These are phyloP conservation scores for Acacia acuminata DNA, from an alignment of 306 rosid genomes.

Conservation along the genomic window DNA sequence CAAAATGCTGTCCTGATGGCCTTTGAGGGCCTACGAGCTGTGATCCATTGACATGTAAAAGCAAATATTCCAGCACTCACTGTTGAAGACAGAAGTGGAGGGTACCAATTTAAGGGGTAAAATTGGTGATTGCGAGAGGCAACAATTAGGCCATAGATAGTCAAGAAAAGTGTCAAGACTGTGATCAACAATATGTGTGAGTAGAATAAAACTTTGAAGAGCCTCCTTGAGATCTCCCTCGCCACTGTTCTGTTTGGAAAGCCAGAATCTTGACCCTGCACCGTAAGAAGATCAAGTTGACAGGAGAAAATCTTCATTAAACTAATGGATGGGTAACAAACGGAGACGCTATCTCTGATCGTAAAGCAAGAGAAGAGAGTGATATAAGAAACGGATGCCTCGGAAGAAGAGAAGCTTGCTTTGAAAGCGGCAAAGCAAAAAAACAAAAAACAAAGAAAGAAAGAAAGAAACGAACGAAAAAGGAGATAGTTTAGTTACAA, in stretches of 20 bases:
- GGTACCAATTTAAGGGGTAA: conserved; percentile 58
- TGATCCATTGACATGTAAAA: conserved; percentile 58
- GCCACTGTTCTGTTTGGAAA: conserved; percentile 37
- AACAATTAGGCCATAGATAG: conserved; percentile 42
- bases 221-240: conserved; percentile 30
- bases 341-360: background rate
- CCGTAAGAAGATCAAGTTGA: conserved; percentile 23
- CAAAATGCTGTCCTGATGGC: conserved; percentile 61
- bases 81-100: conserved; percentile 56
- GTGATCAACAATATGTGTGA: conserved; percentile 46
- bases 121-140: conserved; percentile 52
- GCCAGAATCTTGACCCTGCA: conserved; percentile 47
- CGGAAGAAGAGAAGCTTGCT: conserved; percentile 32
- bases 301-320: background rate
- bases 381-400: conserved; percentile 17
- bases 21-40: conserved; percentile 42
- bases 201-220: conserved; percentile 45
- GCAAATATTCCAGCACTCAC: conserved; percentile 52
- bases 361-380: conserved; percentile 2
- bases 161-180: conserved; percentile 41
- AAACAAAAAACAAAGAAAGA: conserved; percentile 12
- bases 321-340: conserved; percentile 3
- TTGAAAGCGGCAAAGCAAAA: conserved; percentile 12
- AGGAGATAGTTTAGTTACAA: conserved; percentile 13
- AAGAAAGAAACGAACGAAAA: conserved; percentile 30